phyloP scores from a whole-genome alignment of 257 asterid genomes.

The Nicotiana otophora region DNA sequence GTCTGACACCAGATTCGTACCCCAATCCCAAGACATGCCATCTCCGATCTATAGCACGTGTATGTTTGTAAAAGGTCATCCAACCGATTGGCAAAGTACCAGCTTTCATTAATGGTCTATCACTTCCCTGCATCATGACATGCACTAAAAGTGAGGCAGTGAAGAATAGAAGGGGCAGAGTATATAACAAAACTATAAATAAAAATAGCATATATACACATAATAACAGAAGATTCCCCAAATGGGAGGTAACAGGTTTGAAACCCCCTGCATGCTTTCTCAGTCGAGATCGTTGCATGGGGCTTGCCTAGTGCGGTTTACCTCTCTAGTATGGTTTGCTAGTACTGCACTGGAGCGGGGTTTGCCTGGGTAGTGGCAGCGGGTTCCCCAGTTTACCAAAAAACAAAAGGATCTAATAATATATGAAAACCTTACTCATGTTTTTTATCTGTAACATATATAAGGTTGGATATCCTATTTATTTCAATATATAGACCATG shows the following conservation, averaged over 20 bases:
- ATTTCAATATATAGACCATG: neutral
- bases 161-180: neutral
- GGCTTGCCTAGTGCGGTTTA: too few relatives aligned
- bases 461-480: neutral
- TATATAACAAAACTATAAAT: neutral
- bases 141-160: neutral
- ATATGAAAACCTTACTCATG: neutral
- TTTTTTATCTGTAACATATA: neutral
- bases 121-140: constrained; percentile 35
- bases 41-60: constrained; percentile 40
- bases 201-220: neutral
- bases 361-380: too few relatives aligned
- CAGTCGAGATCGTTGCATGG: too few relatives aligned
- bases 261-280: too few relatives aligned
- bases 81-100: constrained; percentile 63
- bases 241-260: too few relatives aligned
- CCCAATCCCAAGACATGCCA: constrained; percentile 71
- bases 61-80: constrained; percentile 55
- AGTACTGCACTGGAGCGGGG: too few relatives aligned
- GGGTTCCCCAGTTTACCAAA: too few relatives aligned
- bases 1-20: constrained; percentile 40
- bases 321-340: too few relatives aligned
- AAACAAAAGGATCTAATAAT: neutral
- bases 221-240: too few relatives aligned
- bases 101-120: constrained; percentile 48